phyloP scores from a whole-genome alignment of 306 rosid genomes.

The Gastrolobium bilobum region DNA sequence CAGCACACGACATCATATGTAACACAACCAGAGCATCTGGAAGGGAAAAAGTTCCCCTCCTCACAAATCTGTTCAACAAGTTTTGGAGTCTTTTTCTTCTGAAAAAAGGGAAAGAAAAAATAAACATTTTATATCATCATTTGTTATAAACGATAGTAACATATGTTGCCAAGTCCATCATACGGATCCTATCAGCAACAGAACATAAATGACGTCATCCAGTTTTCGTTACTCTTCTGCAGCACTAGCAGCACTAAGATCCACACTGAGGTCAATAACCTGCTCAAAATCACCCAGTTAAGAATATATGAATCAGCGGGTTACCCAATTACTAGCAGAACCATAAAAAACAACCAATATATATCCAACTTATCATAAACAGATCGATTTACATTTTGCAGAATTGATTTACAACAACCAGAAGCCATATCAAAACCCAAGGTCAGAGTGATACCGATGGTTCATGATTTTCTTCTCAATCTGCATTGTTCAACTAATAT shows the following conservation, averaged over 20 bases:
- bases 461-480: neutral
- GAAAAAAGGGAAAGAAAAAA: neutral
- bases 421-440: constrained; percentile 17
- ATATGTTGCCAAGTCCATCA: constrained; percentile 27
- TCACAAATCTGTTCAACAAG: constrained; percentile 39
- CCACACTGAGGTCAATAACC: constrained; percentile 93
- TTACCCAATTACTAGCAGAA: constrained; percentile 28
- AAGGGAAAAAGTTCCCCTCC: constrained; percentile 32
- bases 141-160: constrained; percentile 53
- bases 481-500: constrained; percentile 9
- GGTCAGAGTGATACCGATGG: neutral
- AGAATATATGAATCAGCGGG: constrained; percentile 9
- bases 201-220: constrained; percentile 30
- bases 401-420: neutral
- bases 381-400: neutral
- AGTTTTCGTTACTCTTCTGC: constrained; percentile 78
- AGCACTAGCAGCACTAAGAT: constrained; percentile 96
- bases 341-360: neutral
- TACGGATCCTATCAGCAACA: constrained; percentile 39
- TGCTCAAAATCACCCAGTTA: constrained; percentile 51
- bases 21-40: constrained; percentile 34
- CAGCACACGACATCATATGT: constrained; percentile 6
- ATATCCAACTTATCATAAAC: constrained; percentile 14
- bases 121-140: constrained; percentile 33
- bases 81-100: neutral